A percentile compares a stretch with the other conserved stretches of the same genome.
Conservation (phyloP, 1,284 basidiomycete species). For the Pseudozyma tsukubaensis region DNA sequence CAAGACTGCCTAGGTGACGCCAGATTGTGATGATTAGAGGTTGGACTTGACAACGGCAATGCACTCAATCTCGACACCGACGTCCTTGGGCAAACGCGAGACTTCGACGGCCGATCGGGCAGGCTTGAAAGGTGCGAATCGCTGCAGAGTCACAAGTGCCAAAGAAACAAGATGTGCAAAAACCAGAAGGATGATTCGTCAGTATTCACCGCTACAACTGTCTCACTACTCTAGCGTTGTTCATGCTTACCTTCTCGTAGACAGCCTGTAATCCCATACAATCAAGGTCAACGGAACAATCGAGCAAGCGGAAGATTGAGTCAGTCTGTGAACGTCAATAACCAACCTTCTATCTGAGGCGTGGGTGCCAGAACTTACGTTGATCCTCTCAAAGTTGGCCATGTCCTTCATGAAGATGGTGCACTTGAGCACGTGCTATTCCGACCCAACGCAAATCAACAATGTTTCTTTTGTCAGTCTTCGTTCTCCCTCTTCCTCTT, state of each 20-base stretch:
- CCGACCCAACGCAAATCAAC: not conserved
- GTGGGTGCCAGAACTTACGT: conserved; percentile 70
- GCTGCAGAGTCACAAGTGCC: conserved; percentile 2
- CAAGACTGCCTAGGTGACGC: not conserved
- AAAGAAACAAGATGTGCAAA: not conserved
- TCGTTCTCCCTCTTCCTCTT: not conserved
- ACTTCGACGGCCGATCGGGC: conserved; percentile 82
- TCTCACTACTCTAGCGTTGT: conserved; percentile 5
- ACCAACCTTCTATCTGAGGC: not conserved
- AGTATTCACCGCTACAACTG: not conserved
- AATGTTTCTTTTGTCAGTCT: not conserved
- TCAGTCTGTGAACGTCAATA: not conserved
- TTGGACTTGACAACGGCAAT: conserved; percentile 73
- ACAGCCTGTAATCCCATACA: conserved; percentile 34
- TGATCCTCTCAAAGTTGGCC: conserved; percentile 88
- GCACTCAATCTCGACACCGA: conserved; percentile 90
- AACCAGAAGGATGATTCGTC: not conserved
- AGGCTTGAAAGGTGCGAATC: conserved; percentile 77
- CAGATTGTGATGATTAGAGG: conserved; percentile 11
- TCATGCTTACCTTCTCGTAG: conserved; percentile 63
- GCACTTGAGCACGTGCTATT: conserved; percentile 53
- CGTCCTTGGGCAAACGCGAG: conserved; percentile 79
- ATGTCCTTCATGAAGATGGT: conserved; percentile 90
- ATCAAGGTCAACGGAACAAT: not conserved
- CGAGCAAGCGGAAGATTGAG: not conserved